A percentile compares a stretch with the other conserved stretches of the same genome.
Evolutionary conservation across 2,329 filamentous ascomycete genomes (phyloP).

Genomic region (Botrytis fragariae): DNA sequence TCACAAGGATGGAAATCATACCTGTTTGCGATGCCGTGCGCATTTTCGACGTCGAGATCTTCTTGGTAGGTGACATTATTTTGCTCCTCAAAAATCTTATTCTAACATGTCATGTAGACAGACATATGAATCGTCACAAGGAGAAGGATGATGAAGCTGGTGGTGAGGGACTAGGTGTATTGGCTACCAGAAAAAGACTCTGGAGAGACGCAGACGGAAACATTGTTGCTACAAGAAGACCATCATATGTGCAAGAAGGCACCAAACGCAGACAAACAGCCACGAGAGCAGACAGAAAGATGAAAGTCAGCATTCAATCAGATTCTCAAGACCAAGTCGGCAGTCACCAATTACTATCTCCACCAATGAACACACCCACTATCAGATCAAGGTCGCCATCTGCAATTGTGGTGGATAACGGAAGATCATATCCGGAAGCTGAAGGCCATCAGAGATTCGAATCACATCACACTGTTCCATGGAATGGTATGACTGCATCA

Average conservation of each 20-base stretch:
- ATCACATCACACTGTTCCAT: conserved; percentile 23
- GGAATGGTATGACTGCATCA: conserved; percentile 28
- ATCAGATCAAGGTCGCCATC: conserved; percentile 30
- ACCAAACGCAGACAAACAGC: conserved; percentile 31
- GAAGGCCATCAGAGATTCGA: conserved; percentile 21
- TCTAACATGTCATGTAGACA: conserved; percentile 40
- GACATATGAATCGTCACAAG: conserved; percentile 49
- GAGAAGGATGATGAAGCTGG: conserved; percentile 52
- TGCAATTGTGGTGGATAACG: conserved; percentile 31
- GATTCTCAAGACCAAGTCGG: conserved; percentile 14
- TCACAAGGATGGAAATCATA: conserved; percentile 48
- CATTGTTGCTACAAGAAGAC: conserved; percentile 44
- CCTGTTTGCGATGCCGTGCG: conserved; percentile 52
- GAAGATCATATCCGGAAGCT: conserved; percentile 10
- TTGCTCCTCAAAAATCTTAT: background rate
- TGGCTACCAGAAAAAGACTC: conserved; percentile 49
- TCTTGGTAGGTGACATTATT: conserved; percentile 44
- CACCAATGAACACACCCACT: conserved; percentile 26
- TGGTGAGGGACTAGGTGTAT: conserved; percentile 45
- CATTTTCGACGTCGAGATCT: conserved; percentile 56
- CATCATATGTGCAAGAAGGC: conserved; percentile 36
- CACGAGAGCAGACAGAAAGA: conserved; percentile 25
- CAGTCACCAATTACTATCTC: conserved; percentile 17
- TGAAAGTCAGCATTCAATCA: conserved; percentile 11
- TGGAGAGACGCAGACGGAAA: conserved; percentile 50